These are phyloP conservation scores for Sequoiadendron giganteum DNA, from an alignment of 75 land plant genomes.

Conservation along the genomic window DNA sequence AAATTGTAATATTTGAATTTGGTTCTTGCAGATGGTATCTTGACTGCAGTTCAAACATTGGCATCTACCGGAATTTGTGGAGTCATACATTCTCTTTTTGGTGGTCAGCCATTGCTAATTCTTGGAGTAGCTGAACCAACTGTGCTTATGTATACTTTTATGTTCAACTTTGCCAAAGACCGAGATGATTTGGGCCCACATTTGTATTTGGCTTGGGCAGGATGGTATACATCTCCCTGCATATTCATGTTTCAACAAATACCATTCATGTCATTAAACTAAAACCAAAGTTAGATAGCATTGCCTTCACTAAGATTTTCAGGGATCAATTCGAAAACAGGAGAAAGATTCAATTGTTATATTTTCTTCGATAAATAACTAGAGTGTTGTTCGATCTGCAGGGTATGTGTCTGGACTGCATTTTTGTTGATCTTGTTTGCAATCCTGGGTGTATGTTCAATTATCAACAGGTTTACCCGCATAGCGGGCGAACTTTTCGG, in stretches of 20 bases:
- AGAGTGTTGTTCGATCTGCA: constrained; percentile 16
- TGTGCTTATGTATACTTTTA: constrained; percentile 92
- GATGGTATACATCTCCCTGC: constrained; percentile 53
- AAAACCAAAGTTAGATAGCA: neutral
- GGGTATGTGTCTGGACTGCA: constrained; percentile 98
- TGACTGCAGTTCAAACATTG: constrained; percentile 89
- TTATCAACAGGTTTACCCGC: constrained; percentile 94
- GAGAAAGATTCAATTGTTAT: neutral
- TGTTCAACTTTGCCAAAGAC: constrained; percentile 89
- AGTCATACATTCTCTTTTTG: constrained; percentile 82
- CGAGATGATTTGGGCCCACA: constrained; percentile 60
- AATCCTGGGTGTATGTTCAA: constrained; percentile 85
- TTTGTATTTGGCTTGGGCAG: constrained; percentile 84
- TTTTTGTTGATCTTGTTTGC: constrained; percentile 68
- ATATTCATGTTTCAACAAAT: neutral
- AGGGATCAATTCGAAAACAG: neutral
- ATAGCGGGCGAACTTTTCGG: constrained; percentile 97
- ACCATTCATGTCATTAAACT: neutral
- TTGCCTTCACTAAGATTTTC: neutral
- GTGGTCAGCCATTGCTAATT: constrained; percentile 93
- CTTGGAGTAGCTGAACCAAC: constrained; percentile 98
- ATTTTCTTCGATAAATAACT: neutral
- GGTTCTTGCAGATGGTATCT: constrained; percentile 52
- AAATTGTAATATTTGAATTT: neutral
- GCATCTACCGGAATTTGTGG: constrained; percentile 93